These are phyloP conservation scores for Cronartium quercuum DNA, from an alignment of 1,284 basidiomycete genomes.

Conservation along the genomic window DNA sequence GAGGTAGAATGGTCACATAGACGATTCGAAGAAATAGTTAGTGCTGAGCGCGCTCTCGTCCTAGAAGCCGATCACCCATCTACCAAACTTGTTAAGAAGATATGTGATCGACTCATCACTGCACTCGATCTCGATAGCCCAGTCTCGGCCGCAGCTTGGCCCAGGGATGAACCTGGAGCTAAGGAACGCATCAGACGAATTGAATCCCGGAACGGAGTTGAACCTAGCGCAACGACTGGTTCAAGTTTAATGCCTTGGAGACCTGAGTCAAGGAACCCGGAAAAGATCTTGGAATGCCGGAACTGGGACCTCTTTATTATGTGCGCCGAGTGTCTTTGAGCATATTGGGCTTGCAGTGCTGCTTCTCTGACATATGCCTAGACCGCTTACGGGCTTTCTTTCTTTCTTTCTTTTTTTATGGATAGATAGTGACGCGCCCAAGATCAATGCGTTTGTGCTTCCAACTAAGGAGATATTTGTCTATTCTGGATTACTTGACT, in stretches of 20 bases:
- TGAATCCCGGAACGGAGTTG: background rate
- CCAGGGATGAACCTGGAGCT: background rate
- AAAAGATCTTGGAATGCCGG: constrained; percentile 51
- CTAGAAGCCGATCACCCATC: constrained; percentile 3
- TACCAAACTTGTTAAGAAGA: constrained; percentile 17
- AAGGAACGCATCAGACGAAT: background rate
- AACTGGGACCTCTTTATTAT: constrained; percentile 55
- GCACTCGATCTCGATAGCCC: constrained; percentile 26
- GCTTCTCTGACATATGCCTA: background rate
- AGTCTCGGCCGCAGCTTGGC: constrained; percentile 29
- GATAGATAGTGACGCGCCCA: constrained; percentile 47
- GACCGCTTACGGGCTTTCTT: background rate
- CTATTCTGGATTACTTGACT: constrained; percentile 54
- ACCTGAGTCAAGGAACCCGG: constrained; percentile 51
- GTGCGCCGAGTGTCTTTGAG: background rate
- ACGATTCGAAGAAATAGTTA: constrained; percentile 47
- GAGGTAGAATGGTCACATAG: constrained; percentile 54
- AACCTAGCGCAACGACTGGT: constrained; percentile 39
- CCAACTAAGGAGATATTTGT: constrained; percentile 55
- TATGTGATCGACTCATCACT: constrained; percentile 31
- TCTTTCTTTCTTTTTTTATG: background rate
- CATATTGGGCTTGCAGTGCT: background rate
- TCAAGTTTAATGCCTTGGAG: constrained; percentile 41
- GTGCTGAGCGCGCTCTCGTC: background rate
- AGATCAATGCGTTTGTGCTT: constrained; percentile 55